phyloP scores from a whole-genome alignment of 2,329 filamentous ascomycete genomes.

The Cladosporium austrohemisphaericum region DNA sequence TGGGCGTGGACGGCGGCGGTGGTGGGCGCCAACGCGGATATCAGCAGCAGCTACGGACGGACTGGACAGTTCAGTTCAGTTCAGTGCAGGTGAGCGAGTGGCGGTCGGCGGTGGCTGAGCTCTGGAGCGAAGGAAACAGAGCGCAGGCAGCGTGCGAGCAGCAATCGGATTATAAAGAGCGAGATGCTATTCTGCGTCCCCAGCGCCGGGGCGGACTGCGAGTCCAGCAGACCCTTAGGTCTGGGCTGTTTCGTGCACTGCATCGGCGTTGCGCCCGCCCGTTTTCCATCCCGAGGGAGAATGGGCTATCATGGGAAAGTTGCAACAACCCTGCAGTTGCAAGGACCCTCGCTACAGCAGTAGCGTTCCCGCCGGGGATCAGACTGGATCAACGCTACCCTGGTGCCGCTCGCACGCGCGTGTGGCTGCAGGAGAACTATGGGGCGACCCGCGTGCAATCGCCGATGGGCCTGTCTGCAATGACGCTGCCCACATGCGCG shows the following conservation, averaged over 20 bases:
- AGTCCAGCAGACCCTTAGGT: slow-evolving; percentile 15
- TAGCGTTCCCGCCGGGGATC: slow-evolving; percentile 11
- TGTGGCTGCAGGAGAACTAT: neutral
- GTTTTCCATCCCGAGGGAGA: slow-evolving; percentile 14
- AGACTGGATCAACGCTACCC: slow-evolving; percentile 10
- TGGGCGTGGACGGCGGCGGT: neutral
- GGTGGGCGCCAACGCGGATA: no score
- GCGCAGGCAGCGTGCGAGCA: neutral
- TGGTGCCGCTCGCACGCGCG: slow-evolving; percentile 12
- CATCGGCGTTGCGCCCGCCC: slow-evolving; percentile 4
- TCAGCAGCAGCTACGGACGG: no score
- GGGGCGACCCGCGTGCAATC: slow-evolving; percentile 1
- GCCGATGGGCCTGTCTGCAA: slow-evolving; percentile 10
- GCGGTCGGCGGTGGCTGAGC: slow-evolving; percentile 5
- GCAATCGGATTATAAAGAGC: neutral
- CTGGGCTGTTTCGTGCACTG: slow-evolving; percentile 11
- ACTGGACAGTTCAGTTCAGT: no score
- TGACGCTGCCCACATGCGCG: neutral
- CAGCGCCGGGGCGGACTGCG: slow-evolving; percentile 6
- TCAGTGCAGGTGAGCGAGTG: neutral
- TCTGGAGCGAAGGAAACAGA: slow-evolving; percentile 7
- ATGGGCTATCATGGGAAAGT: slow-evolving; percentile 16
- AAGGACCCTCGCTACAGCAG: slow-evolving; percentile 6
- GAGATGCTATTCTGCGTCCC: slow-evolving; percentile 14
- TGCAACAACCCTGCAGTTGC: slow-evolving; percentile 9